phyloP scores from a whole-genome alignment of 805 yeast species.

The Candida suzukii region DNA sequence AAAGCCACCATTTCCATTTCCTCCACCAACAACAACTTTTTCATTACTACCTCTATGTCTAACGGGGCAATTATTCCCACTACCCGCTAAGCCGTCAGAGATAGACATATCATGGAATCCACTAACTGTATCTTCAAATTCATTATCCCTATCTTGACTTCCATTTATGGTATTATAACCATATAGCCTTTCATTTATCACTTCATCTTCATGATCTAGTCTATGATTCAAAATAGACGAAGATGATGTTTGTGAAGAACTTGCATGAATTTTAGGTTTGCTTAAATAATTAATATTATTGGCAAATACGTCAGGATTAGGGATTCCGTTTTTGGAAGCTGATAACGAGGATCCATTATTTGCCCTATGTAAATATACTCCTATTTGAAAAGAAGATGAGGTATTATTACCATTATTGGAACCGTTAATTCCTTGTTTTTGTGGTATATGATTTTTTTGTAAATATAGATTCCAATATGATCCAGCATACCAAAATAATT shows the following conservation, averaged over 20 bases:
- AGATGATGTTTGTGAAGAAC: too few relatives aligned
- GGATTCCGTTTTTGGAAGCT: conserved; percentile 31
- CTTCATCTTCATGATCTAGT: too few relatives aligned
- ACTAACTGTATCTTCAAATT: conserved; percentile 11
- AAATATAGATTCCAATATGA: conserved; percentile 52
- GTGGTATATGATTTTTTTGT: conserved; percentile 35
- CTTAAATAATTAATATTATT: conserved; percentile 18
- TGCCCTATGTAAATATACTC: conserved; percentile 50
- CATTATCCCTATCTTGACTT: conserved; percentile 17
- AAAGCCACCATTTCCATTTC: too few relatives aligned
- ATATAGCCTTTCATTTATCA: background rate
- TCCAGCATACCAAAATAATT: conserved; percentile 54
- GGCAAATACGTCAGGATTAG: conserved; percentile 31
- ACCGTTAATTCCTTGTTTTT: conserved; percentile 18
- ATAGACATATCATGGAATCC: too few relatives aligned
- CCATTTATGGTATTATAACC: conserved; percentile 1
- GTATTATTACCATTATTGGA: conserved; percentile 3
- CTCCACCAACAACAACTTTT: too few relatives aligned
- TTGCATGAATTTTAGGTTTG: conserved; percentile 19
- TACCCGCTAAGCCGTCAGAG: too few relatives aligned
- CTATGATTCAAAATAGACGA: too few relatives aligned
- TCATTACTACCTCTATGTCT: too few relatives aligned
- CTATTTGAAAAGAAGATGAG: conserved; percentile 34
- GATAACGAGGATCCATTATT: conserved; percentile 24
- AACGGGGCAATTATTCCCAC: too few relatives aligned